Percentiles rank a stretch among this genome's conserved stretches.
Evolutionary conservation across 2,329 filamentous ascomycete species (phyloP).

Genomic region (Parasarocladium wereldwijsianum): DNA sequence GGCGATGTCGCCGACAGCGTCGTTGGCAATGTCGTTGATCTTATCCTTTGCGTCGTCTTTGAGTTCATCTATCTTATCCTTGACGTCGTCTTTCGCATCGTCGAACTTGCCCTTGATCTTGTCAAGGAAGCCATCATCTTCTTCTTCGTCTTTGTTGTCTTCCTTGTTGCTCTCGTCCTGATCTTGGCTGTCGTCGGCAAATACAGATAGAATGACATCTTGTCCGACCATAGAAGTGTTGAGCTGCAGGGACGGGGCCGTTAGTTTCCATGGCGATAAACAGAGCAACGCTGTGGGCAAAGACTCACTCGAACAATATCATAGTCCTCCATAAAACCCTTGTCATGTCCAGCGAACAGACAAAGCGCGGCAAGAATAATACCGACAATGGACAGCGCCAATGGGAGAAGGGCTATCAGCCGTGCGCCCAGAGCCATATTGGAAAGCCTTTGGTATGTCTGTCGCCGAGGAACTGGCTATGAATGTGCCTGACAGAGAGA

Average conservation of each 20-base stretch:
- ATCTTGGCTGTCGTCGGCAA: constrained; percentile 14
- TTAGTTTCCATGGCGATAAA: not conserved
- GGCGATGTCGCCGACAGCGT: constrained; percentile 24
- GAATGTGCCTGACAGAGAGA: no score
- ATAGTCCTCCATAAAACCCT: constrained; percentile 28
- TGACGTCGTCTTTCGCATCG: constrained; percentile 12
- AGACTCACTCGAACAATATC: constrained; percentile 21
- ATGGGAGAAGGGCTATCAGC: constrained; percentile 19
- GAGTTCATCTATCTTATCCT: constrained; percentile 15
- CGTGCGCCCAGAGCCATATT: constrained; percentile 9
- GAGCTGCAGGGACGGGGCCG: constrained; percentile 13
- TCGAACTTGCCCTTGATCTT: constrained; percentile 11
- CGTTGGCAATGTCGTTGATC: constrained; percentile 23
- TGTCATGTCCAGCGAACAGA: constrained; percentile 23
- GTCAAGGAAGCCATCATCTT: constrained; percentile 12
- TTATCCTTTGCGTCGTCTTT: constrained; percentile 20
- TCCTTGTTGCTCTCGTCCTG: constrained; percentile 23
- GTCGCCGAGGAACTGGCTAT: no score
- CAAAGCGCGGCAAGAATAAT: constrained; percentile 24
- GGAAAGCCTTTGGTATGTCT: no score
- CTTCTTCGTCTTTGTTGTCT: constrained; percentile 16
- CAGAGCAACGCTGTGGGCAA: not conserved
- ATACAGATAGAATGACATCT: constrained; percentile 11
- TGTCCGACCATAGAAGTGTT: constrained; percentile 24
- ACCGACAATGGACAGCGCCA: constrained; percentile 21